phyloP scores from a whole-genome alignment of 345 rosid species.

The Melaleuca quinquenervia region DNA sequence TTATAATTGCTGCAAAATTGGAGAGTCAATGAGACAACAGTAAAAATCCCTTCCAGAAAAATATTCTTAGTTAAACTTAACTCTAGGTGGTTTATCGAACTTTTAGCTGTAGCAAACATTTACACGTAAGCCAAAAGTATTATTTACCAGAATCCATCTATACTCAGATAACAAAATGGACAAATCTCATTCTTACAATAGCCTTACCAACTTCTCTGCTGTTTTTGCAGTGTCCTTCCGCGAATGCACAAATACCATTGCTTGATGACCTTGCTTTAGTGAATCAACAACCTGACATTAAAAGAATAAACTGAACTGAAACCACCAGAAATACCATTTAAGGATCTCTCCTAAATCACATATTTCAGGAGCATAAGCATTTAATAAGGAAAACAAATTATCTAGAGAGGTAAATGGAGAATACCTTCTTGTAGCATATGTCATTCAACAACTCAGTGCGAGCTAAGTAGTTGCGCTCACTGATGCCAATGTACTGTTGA shows the following conservation, averaged over 20 bases:
- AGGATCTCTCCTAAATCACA: not conserved
- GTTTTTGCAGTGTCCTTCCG: slow-evolving; percentile 97
- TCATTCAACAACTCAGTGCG: slow-evolving; percentile 79
- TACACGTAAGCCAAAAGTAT: not conserved
- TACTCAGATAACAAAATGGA: not conserved
- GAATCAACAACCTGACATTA: slow-evolving; percentile 70
- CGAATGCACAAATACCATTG: slow-evolving; percentile 96
- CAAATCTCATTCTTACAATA: not conserved
- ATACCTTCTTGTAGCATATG: slow-evolving; percentile 91
- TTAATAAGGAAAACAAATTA: not conserved
- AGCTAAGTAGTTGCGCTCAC: slow-evolving; percentile 80
- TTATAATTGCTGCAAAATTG: not conserved
- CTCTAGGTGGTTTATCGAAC: not conserved
- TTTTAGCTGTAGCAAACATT: not conserved
- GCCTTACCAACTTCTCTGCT: slow-evolving; percentile 73
- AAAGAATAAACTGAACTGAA: slow-evolving; percentile 2
- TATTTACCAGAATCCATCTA: not conserved
- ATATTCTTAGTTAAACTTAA: not conserved
- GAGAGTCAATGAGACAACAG: not conserved
- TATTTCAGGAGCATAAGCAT: not conserved
- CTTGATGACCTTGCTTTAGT: slow-evolving; percentile 86
- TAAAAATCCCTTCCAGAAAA: not conserved
- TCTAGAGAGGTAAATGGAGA: not conserved
- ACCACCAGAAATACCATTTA: not conserved
- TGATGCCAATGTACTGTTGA: slow-evolving; percentile 94